Base-by-base conservation (phyloP, 2,329 filamentous ascomycete species). In the Claviceps humidiphila region DNA sequence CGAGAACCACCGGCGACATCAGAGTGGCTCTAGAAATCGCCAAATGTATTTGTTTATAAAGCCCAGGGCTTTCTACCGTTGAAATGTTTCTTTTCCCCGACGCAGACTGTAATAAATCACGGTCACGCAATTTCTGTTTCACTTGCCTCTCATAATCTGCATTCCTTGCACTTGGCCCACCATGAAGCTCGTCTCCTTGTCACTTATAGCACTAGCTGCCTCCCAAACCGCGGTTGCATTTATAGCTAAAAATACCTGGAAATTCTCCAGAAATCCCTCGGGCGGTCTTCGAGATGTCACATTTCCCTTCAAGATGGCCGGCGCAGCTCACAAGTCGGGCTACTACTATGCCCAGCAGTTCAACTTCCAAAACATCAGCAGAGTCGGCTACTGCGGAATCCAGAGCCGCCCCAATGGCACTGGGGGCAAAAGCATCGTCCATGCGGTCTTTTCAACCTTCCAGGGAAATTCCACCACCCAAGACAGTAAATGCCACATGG, bases 301-400 rank as follows among this genome's bases (percentile, higher is more conserved):
- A 0, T 61, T 61, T 37, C 56, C 58, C n/a, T 54, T 61, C 38
- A 56, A 54, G 50, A 56, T 61, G 41, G 51, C 53, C 43, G 50
- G 53, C 1, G 57, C 59, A 3, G 38, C 53, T 7, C 60, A 59
- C 43, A 20, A 42, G 5, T 41, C 30, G 1, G 59, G 58, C 9
- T 63, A 55, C 40, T 61, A 59, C 54, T 61, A 58, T 52, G 60
- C 59, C 7, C 54, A 61, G 52, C 57, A 59, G 30, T 61, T 54
- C 50, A 37, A 44, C 17, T 59, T 61, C 24, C 6, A 54, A 2
- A 50, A 48, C 40, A 26, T 54, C 42, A 24, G 6, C 5, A 1
- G 16, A 7, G 42, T 24, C 6, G 9, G 2, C 20, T 43, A 43
- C 42, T 43, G 42, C 20, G 42, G 42, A 5, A 24, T 43, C 13